phyloP scores from a whole-genome alignment of 306 rosid species.

The Vicia villosa region DNA sequence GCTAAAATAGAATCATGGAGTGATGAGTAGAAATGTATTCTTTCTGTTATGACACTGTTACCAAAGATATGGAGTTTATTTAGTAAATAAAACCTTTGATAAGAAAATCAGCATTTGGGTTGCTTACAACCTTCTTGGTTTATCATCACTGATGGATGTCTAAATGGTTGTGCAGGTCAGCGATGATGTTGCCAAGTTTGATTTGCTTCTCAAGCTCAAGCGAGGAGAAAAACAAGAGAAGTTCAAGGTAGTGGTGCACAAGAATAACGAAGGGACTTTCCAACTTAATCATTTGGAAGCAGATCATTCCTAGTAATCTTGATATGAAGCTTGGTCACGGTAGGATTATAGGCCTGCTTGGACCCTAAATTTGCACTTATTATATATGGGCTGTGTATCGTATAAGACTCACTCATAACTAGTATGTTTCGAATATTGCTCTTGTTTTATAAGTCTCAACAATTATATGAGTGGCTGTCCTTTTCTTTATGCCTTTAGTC shows the following conservation, averaged over 20 bases:
- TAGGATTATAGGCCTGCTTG: constrained; percentile 17
- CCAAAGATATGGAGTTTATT: too few species aligned
- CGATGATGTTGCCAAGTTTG: constrained; percentile 60
- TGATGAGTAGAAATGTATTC: too few species aligned
- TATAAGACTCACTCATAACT: constrained; percentile 14
- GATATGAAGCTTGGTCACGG: constrained; percentile 13
- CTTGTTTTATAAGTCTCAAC: constrained; percentile 4
- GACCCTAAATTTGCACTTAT: constrained; percentile 16
- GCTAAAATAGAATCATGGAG: too few species aligned
- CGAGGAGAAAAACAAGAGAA: constrained; percentile 69
- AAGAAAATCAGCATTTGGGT: neutral
- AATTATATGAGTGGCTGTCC: neutral
- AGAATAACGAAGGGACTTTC: constrained; percentile 62
- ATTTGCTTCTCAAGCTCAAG: constrained; percentile 60
- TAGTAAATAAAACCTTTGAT: too few species aligned
- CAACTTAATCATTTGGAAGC: constrained; percentile 61
- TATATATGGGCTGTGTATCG: neutral
- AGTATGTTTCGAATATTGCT: constrained; percentile 8
- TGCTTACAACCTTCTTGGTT: neutral
- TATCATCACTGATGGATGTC: constrained; percentile 20
- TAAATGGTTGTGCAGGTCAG: constrained; percentile 51
- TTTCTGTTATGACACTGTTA: too few species aligned
- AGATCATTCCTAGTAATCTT: constrained; percentile 44
- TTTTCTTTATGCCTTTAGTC: neutral
- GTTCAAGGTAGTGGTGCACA: constrained; percentile 64